Evolutionary conservation across 352 stramenopile genomes (phyloP), one percentile per base, ranked within the genome.

Genomic region (Phytopythium oedochilum): DNA sequence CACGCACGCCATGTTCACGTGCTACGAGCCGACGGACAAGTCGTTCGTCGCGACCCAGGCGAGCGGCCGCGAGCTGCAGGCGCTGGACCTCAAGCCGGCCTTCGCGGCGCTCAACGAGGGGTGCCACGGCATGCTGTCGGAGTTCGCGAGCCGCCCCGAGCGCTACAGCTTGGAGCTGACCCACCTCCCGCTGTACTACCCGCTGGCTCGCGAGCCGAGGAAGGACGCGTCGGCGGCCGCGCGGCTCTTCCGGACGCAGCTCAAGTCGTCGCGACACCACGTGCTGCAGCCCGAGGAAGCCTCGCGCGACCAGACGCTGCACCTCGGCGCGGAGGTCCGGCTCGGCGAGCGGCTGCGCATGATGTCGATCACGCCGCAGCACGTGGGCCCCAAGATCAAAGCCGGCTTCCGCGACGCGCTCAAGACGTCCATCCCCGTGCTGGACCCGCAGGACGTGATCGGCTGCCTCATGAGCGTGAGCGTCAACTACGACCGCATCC

Each of bases 11-110:
- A 75, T 86, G 50, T 94, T 94, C 64, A 91, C 78, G 45, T 92
- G 84, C 60, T 94, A 92, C 64, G 79, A 90, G 40, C 72, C 77
- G 36, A 89, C 80, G 25, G 77, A 88, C 23, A 86, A 77, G 49
- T 66, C 56, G 0, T 90, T 92, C 38, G 63, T 74, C 9, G 83
- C 90, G 26, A 88, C 78, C 0, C 86, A 92, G 53, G 69, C 73
- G 11, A 62, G 65, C 43, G 77, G 80, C 0, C 82, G 81, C 29
- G 70, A 86, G n/a, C 55, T 94, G 36, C 59, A 75, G 31, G 60
- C 70, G 3, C 53, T 94, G 43, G 78, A 92, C 57, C 61, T 88
- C 53, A 89, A 92, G 53, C 80, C 84, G 14, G 82, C 84, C 38
- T 73, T 94, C 53, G 44, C 64, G 12, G 68, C 78, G 23, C 73